Base-by-base conservation (phyloP, 106 monocot genomes). In the Triglochin maritima region DNA sequence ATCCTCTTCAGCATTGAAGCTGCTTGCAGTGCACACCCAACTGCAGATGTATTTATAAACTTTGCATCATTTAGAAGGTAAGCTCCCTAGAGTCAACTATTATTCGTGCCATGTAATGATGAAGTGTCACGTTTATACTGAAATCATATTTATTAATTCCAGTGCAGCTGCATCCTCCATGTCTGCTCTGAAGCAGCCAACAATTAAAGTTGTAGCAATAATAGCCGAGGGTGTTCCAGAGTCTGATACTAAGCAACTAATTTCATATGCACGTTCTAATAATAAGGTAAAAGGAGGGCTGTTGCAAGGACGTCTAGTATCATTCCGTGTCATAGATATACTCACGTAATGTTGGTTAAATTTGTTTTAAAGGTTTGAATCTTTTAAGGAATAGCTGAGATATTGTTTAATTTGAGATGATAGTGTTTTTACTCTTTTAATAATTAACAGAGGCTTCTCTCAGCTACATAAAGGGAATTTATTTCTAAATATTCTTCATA, bases 41-140 rank as follows among this genome's bases (percentile, higher is more conserved):
- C 91, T 66, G 90, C 90, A 49, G 96, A 96, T 86, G 96, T 96
- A 69, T 96, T 96, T 53, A 96, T 91, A 69, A 96, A 96, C 80
- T 90, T 96, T 72, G 95, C 95, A 53, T 96, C 95, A 66, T 96
- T 83, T 69, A 85, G 95, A 69, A 96, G 95, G 95, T 90, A 44
- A 56, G 69, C 46, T n/a, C 17, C 4, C n/a, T n/a, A 14, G 4
- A 48, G 6, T 7, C 49, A 44, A 6, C 42, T 44, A 15, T 49
- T 44, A n/a, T 46, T 9, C 3, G 49, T 48, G 46, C 5, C 49
- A 29, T 50, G 17, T 41, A 50, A 66, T 43, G 29, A 17, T 16
- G 5, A 44, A 7, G 17, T 56, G 9, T 17, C 47, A 10, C 11
- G 44, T 13, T 16, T 5, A 56, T 4, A 44, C 4, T 44, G 4